Base-by-base conservation (phyloP, 1,139 yeast species). In the Kodamaea derodonti region DNA sequence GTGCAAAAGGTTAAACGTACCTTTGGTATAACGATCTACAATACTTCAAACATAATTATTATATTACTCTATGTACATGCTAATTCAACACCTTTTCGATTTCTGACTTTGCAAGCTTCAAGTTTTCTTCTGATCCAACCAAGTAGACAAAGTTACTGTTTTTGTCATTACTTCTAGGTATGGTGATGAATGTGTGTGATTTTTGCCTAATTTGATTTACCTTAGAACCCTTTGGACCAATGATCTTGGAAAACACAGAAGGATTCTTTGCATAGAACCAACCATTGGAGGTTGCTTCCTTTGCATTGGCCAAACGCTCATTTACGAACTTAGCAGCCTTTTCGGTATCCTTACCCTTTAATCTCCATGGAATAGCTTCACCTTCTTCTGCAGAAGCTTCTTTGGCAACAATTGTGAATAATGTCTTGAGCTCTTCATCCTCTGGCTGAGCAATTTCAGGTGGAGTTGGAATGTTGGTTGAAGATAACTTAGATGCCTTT, bases 181-280 rank as follows among this genome's bases (percentile, higher is more conserved):
- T 77, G 35, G 70, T 69, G 46, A 85, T 75, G 42, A 75, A 70
- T 34, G 84, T 69, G 28, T 74, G 78, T 14, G 83, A 64, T 42
- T 71, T 65, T 28, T 65, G 65, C 60, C 95, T 78, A 40, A 86
- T 73, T 43, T 65, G 65, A 50, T 74, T 78, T 49, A 86, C 71
- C 45, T 75, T 79, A 24, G 80, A 60, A 31, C 96, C 96, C 48
- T 77, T 81, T 15, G 87, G 80, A 5, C 96, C 96, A 47, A 87
- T 74, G 33, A 86, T 69, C 56, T 72, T 74, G 39, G 84, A 73
- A 46, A 69, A 67, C n/a, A 41, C 42, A 1, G 62, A 47, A 15
- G 72, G 61, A 39, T 62, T 54, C 27, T 50, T 47, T 18, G 62
- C 47, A 47, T 62, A 65, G 36, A 60, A 58, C 74, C 75, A 69